These are phyloP conservation scores for Halophytophthora polymorphica DNA, from an alignment of 352 stramenopile species.

Conservation along the genomic window DNA sequence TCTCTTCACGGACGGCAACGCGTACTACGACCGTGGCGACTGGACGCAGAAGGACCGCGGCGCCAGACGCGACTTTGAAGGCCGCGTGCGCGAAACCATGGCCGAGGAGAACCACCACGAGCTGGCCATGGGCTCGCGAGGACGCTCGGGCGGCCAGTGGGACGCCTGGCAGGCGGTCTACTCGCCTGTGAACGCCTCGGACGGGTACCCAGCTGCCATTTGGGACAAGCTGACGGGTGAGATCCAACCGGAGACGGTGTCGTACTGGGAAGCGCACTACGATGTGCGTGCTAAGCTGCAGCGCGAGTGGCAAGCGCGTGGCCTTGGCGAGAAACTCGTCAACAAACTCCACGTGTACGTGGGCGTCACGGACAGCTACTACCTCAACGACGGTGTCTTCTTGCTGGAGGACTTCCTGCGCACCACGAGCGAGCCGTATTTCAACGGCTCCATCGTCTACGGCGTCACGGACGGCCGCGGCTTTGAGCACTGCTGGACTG, in stretches of 20 bases:
- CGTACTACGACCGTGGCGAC: slow-evolving; percentile 63
- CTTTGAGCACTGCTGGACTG: slow-evolving; percentile 77
- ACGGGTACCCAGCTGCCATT: slow-evolving; percentile 56
- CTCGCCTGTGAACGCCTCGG: slow-evolving; percentile 53
- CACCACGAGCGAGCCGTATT: slow-evolving; percentile 57
- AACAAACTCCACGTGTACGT: slow-evolving; percentile 80
- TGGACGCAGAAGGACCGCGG: slow-evolving; percentile 74
- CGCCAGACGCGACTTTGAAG: slow-evolving; percentile 57
- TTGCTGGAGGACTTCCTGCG: slow-evolving; percentile 65
- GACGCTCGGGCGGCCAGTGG: slow-evolving; percentile 69
- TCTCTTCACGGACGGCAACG: slow-evolving; percentile 56
- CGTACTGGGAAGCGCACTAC: slow-evolving; percentile 69
- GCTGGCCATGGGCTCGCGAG: slow-evolving; percentile 52
- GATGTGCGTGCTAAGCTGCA: slow-evolving; percentile 68
- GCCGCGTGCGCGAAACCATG: slow-evolving; percentile 70
- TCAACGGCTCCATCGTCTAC: slow-evolving; percentile 74
- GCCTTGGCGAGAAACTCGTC: slow-evolving; percentile 59
- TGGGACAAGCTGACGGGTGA: slow-evolving; percentile 71
- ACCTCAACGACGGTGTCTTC: slow-evolving; percentile 73
- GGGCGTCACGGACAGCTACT: slow-evolving; percentile 73
- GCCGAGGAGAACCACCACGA: slow-evolving; percentile 77
- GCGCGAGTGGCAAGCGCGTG: slow-evolving; percentile 48
- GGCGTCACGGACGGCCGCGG: slow-evolving; percentile 61
- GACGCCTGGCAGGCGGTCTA: slow-evolving; percentile 76
- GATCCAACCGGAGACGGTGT: slow-evolving; percentile 49